These are phyloP conservation scores for Yueomyces sinensis DNA, from an alignment of 805 yeast species.

Conservation along the genomic window DNA sequence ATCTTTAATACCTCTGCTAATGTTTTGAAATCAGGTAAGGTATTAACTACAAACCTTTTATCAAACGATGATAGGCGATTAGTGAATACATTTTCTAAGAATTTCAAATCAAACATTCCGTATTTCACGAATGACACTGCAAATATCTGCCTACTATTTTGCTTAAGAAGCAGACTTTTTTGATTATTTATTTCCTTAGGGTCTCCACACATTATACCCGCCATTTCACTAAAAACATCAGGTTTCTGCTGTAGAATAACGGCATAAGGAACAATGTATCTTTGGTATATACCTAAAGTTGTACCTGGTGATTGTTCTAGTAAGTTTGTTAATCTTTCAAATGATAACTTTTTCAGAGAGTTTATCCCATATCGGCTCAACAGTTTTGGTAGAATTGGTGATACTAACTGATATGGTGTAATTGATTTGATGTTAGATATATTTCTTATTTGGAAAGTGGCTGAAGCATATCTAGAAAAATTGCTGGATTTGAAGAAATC, in stretches of 20 bases:
- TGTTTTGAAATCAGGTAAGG: conserved; percentile 22
- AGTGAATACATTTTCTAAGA: conserved; percentile 17
- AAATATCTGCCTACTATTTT: conserved; percentile 23
- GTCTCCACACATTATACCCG: conserved; percentile 18
- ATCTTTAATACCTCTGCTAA: conserved; percentile 22
- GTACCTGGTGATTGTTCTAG: conserved; percentile 48
- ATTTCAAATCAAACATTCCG: conserved; percentile 19
- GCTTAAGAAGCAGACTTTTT: conserved; percentile 12
- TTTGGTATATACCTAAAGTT: conserved; percentile 56
- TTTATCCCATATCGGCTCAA: conserved; percentile 50
- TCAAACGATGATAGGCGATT: conserved; percentile 21
- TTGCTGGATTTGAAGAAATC: conserved; percentile 52
- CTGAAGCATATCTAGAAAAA: conserved; percentile 45
- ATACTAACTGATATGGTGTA: conserved; percentile 68
- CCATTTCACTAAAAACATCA: conserved; percentile 35
- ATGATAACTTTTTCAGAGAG: conserved; percentile 35
- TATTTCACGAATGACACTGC: conserved; percentile 23
- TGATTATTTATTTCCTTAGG: conserved; percentile 8
- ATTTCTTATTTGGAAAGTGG: conserved; percentile 50
- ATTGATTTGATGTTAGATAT: conserved; percentile 42
- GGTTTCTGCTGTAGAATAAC: conserved; percentile 45
- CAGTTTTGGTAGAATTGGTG: conserved; percentile 67
- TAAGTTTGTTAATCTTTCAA: conserved; percentile 48
- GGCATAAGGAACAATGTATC: conserved; percentile 65
- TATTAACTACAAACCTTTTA: conserved; percentile 13